Base-by-base conservation (phyloP, 2,329 filamentous ascomycete genomes). In the Nigrospora osmanthi region DNA sequence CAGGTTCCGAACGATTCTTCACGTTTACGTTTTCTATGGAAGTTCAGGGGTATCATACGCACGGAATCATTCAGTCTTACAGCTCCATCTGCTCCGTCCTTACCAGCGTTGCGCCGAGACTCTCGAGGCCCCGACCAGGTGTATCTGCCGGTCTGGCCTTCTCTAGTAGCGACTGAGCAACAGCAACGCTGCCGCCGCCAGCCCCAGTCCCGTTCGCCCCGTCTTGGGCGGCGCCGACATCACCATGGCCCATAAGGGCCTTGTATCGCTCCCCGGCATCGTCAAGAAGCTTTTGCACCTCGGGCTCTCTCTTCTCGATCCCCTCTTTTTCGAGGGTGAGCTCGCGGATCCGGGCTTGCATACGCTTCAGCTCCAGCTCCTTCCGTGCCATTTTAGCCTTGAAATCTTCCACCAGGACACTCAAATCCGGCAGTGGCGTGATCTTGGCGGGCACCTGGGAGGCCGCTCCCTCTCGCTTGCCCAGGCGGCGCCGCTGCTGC, bases 231-330 rank as follows among this genome's bases (percentile, higher is more conserved):
- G 6, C 23, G 15, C 9, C 11, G 19, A 31, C 28, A 7, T 33
- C 49, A 12, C 41, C 45, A 28, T 38, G 45, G 10, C 39, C 46
- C 41, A 48, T 43, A 7, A 48, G 32, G 32, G 31, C 33, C 17
- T 40, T 40, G 58, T 85, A 88, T 50, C 79, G 75, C 48, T 87
- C 81, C 0, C 87, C 89, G 0, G 89, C 87, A 60, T 93, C 84
- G 59, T 89, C 84, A 43, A 97, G 68, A 44, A 94, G 68, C 16
- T 76, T 74, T 64, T 96, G 90, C 0, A 96, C 85, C 62, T 93
- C 87, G 6, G 72, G 75, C 64, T 95, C 87, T 47, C 89, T 74
- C 49, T 75, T 71, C 5, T 76, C 65, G 36, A 95, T 78, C 23
- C 78, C 72, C 1, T 68, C 64, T 53, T 81, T 82, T 60, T 87